Evolutionary conservation across 2,329 filamentous ascomycete species (phyloP).

Genomic region (Diaporthe sp.): DNA sequence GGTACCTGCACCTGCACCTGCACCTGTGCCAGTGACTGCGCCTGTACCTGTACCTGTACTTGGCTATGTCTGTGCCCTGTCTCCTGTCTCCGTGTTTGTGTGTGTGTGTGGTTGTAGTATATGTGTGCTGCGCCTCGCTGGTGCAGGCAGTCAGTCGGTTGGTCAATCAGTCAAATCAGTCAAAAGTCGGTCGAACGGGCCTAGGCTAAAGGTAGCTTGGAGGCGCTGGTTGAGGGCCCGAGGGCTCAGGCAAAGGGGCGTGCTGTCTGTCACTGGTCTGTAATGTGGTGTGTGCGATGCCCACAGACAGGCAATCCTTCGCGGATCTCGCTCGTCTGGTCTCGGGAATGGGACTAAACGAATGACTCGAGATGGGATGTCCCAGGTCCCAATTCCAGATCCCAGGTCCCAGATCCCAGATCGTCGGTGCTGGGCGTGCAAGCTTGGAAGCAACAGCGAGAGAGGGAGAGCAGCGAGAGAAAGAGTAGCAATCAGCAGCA

Average conservation of each 20-base stretch:
- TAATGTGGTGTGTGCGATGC: background rate
- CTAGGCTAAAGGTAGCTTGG: background rate
- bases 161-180: background rate
- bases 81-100: background rate
- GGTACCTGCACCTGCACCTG: too few relatives aligned
- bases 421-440: background rate
- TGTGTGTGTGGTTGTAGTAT: background rate
- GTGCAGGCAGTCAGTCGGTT: background rate
- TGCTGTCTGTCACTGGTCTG: background rate
- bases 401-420: conserved; percentile 8
- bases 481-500: background rate
- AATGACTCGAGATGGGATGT: conserved; percentile 25
- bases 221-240: background rate
- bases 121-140: conserved; percentile 5
- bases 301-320: background rate
- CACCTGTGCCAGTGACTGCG: background rate
- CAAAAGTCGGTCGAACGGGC: background rate
- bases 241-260: background rate
- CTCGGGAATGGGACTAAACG: conserved; percentile 4
- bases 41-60: background rate
- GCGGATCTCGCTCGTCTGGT: conserved; percentile 28
- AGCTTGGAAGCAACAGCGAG: background rate
- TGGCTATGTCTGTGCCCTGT: background rate
- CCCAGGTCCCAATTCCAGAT: conserved; percentile 10
- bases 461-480: background rate